Conservation (phyloP, 495 filamentous ascomycete species). For the Annulohypoxylon moriforme region DNA sequence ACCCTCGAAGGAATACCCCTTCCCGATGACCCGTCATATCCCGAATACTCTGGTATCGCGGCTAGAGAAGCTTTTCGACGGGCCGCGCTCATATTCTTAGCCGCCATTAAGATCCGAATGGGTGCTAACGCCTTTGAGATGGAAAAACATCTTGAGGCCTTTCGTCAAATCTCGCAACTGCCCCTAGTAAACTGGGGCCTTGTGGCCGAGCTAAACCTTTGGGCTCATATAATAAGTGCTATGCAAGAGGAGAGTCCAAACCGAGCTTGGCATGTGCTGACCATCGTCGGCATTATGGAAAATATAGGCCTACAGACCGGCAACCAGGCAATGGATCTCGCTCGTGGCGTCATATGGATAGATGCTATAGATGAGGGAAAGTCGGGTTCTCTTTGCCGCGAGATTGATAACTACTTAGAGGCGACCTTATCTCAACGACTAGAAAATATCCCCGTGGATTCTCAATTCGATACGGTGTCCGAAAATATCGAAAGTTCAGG, state of each 20-base stretch:
- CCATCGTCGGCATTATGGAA: constrained; percentile 44
- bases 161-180: constrained; percentile 41
- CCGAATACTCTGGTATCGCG: constrained; percentile 34
- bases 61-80: constrained; percentile 44
- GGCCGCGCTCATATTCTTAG: constrained; percentile 41
- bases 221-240: constrained; percentile 41
- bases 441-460: background rate
- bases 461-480: background rate
- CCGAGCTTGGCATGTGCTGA: constrained; percentile 44
- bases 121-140: constrained; percentile 33
- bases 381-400: constrained; percentile 30
- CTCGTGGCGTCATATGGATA: constrained; percentile 44
- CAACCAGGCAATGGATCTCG: constrained; percentile 36
- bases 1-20: constrained; percentile 38
- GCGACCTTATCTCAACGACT: constrained; percentile 14
- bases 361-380: constrained; percentile 40
- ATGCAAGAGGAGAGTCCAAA: constrained; percentile 38
- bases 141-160: constrained; percentile 41
- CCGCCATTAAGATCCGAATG: constrained; percentile 34
- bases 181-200: constrained; percentile 40
- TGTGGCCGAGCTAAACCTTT: constrained; percentile 46
- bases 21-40: constrained; percentile 27
- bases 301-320: constrained; percentile 31
- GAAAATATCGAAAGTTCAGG: background rate
- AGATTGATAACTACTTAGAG: constrained; percentile 36